phyloP scores from a whole-genome alignment of 2,329 filamentous ascomycete species.

The Colletotrichum orbiculare region DNA sequence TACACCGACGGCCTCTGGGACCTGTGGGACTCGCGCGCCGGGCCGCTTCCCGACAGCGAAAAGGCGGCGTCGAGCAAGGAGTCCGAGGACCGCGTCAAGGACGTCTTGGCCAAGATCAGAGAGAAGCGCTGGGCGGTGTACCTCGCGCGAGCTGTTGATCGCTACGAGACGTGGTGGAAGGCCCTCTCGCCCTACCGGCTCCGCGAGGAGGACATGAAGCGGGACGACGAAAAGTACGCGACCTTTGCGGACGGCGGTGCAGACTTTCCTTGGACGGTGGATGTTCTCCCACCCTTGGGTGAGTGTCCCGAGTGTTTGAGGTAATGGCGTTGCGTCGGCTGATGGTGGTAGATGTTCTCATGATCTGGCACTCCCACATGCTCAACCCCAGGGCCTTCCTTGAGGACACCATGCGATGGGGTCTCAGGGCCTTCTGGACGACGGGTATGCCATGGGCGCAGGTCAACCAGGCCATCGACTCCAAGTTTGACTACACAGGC shows the following conservation, averaged over 20 bases:
- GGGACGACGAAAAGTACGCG: constrained; percentile 41
- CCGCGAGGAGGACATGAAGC: constrained; percentile 49
- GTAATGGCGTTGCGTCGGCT: not conserved
- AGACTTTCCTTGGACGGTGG: constrained; percentile 48
- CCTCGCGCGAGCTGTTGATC: constrained; percentile 73
- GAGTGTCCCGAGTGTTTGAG: constrained; percentile 39
- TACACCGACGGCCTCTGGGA: constrained; percentile 75
- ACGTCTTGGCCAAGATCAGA: constrained; percentile 61
- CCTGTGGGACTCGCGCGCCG: constrained; percentile 62
- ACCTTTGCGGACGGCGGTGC: constrained; percentile 46
- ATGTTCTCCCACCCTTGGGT: constrained; percentile 70
- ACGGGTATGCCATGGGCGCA: constrained; percentile 74
- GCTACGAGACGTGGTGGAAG: constrained; percentile 76
- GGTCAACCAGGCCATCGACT: constrained; percentile 68
- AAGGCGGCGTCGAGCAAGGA: constrained; percentile 38
- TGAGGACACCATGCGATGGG: constrained; percentile 75
- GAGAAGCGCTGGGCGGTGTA: constrained; percentile 82
- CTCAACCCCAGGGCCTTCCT: constrained; percentile 80
- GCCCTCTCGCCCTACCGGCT: constrained; percentile 46
- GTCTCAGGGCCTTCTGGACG: constrained; percentile 66
- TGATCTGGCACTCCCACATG: constrained; percentile 85
- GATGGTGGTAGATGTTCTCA: constrained; percentile 69
- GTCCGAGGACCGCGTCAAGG: constrained; percentile 47
- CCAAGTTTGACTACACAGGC: constrained; percentile 66
- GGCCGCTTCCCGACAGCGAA: constrained; percentile 13